These are phyloP conservation scores for Hyphopichia homilentoma DNA, from an alignment of 805 yeast genomes.

Conservation along the genomic window DNA sequence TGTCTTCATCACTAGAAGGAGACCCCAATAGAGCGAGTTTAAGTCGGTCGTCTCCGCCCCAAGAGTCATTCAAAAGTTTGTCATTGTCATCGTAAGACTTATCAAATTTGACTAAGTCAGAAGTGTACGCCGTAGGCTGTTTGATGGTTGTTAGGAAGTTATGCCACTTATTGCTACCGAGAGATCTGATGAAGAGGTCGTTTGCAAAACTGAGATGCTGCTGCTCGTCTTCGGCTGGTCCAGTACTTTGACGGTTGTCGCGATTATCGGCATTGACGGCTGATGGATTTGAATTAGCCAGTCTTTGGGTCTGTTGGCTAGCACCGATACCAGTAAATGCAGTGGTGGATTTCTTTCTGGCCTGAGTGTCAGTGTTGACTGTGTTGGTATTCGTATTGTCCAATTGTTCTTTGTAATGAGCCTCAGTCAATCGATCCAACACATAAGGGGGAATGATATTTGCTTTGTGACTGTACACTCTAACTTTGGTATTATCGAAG, in stretches of 20 bases:
- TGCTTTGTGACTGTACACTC: constrained; percentile 32
- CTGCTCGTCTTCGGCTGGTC: constrained; percentile 18
- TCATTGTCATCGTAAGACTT: constrained; percentile 21
- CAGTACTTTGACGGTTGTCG: constrained; percentile 2
- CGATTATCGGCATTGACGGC: constrained; percentile 4
- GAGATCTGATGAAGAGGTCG: constrained; percentile 33
- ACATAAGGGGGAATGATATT: constrained; percentile 60
- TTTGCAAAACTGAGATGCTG: constrained; percentile 33
- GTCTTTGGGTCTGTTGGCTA: background rate
- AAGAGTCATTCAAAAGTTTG: constrained; percentile 43
- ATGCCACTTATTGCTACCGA: constrained; percentile 47
- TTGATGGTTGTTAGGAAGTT: constrained; percentile 46
- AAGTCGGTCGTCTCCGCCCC: constrained; percentile 73
- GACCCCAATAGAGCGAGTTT: constrained; percentile 46
- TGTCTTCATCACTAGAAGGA: constrained; percentile 26
- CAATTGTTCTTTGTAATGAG: constrained; percentile 36
- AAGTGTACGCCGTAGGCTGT: constrained; percentile 37
- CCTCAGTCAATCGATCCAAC: constrained; percentile 48
- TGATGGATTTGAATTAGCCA: no score
- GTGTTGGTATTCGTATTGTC: constrained; percentile 27
- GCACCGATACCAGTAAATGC: background rate
- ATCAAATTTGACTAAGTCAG: constrained; percentile 22
- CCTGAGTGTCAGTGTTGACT: constrained; percentile 8
- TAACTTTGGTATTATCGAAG: constrained; percentile 22
- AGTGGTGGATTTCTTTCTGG: background rate